Evolutionary conservation across 2,329 filamentous ascomycete genomes (phyloP).

Genomic region (Trematosphaeria pertusa): DNA sequence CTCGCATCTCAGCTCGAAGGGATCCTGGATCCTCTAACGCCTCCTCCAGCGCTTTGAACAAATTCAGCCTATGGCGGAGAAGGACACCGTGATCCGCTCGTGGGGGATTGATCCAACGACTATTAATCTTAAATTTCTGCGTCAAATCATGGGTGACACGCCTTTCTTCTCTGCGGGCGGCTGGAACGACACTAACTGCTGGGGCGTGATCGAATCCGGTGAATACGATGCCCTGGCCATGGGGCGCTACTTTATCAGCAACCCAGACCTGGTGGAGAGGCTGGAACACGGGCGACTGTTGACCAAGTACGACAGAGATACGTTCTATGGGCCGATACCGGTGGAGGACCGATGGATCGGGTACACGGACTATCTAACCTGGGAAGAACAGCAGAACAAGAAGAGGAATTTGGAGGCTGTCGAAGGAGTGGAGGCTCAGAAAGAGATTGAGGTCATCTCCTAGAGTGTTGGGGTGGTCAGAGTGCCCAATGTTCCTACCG

Average conservation of each 20-base stretch:
- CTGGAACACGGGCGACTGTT: slow-evolving; percentile 47
- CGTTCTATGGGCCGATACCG: slow-evolving; percentile 31
- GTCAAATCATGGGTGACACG: slow-evolving; percentile 59
- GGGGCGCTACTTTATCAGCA: slow-evolving; percentile 54
- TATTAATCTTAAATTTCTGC: slow-evolving; percentile 57
- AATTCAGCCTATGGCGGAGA: slow-evolving; percentile 57
- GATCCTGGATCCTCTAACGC: slow-evolving; percentile 17
- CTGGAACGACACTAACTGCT: slow-evolving; percentile 58
- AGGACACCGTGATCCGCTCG: slow-evolving; percentile 56
- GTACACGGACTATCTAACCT: slow-evolving; percentile 29
- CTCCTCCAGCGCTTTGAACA: slow-evolving; percentile 56
- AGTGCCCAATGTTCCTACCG: too few relatives aligned
- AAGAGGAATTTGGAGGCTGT: too few relatives aligned
- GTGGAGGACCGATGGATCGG: slow-evolving; percentile 20
- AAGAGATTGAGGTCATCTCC: too few relatives aligned
- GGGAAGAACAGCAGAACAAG: slow-evolving; percentile 13
- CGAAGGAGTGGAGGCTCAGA: too few relatives aligned
- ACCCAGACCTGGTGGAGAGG: slow-evolving; percentile 54
- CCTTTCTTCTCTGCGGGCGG: slow-evolving; percentile 64
- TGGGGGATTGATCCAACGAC: slow-evolving; percentile 53
- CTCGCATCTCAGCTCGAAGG: too few relatives aligned
- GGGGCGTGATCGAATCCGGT: slow-evolving; percentile 55
- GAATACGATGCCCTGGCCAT: slow-evolving; percentile 48
- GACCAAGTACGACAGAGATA: slow-evolving; percentile 46
- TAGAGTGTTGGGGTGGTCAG: too few relatives aligned